These are phyloP conservation scores for Carex kokanica DNA, from an alignment of 176 grass and related monocot species.

Conservation along the genomic window DNA sequence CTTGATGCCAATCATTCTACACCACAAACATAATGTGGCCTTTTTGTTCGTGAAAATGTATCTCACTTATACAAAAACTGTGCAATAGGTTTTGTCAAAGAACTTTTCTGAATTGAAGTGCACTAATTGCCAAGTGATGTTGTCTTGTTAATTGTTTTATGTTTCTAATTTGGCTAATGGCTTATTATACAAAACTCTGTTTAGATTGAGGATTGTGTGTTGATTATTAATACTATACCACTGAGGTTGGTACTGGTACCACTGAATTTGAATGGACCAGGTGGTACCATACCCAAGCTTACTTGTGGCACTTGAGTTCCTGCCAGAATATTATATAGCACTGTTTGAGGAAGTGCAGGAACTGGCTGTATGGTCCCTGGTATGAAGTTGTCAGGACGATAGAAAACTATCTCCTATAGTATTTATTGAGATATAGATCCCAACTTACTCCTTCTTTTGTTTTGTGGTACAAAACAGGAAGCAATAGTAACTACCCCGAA, in stretches of 20 bases:
- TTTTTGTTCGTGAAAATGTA: not conserved
- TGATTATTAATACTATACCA: not conserved
- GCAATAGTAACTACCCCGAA: not conserved
- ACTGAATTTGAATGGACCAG: not conserved
- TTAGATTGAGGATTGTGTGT: not conserved
- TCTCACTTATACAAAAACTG: not conserved
- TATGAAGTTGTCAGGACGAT: not conserved
- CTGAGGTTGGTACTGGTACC: conserved; percentile 2
- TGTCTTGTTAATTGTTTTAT: not conserved
- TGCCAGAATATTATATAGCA: not conserved
- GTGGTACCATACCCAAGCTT: not conserved
- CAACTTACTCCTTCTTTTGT: conserved; percentile 3
- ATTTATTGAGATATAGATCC: not conserved
- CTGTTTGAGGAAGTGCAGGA: not conserved
- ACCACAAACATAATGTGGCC: not conserved
- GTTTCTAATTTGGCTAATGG: not conserved
- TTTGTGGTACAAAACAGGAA: conserved; percentile 17
- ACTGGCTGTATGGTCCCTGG: not conserved
- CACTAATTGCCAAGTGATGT: not conserved
- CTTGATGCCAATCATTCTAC: not conserved
- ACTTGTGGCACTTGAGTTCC: not conserved
- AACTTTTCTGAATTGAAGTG: not conserved
- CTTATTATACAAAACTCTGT: not conserved
- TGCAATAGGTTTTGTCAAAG: not conserved
- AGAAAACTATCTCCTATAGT: not conserved